phyloP scores from a whole-genome alignment of 2,329 filamentous ascomycete genomes.

The Venturia effusa region DNA sequence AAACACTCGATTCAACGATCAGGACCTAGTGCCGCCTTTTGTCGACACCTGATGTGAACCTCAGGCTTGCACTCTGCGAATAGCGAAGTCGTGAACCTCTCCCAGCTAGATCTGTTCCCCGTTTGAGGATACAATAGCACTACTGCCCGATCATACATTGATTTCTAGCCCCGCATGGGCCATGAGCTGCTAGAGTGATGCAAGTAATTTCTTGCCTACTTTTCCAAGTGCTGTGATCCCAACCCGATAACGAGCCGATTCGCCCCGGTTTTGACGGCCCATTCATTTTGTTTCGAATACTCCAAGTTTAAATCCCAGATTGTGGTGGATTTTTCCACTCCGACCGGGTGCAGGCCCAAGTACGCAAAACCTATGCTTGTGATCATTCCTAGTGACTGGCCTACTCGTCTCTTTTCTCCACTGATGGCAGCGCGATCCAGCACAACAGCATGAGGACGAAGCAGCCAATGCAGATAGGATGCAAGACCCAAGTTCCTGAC shows the following conservation, averaged over 20 bases:
- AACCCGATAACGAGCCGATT: background rate
- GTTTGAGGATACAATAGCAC: too few relatives aligned
- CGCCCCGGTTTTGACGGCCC: too few relatives aligned
- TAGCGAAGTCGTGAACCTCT: too few relatives aligned
- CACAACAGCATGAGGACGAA: conserved; percentile 55
- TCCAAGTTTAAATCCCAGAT: background rate
- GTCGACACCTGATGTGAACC: too few relatives aligned
- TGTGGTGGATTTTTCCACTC: background rate
- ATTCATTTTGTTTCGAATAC: too few relatives aligned
- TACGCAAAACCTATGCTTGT: background rate
- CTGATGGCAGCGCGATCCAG: conserved; percentile 50
- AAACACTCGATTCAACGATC: background rate
- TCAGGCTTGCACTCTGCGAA: too few relatives aligned
- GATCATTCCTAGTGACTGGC: background rate
- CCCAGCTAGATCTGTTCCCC: too few relatives aligned
- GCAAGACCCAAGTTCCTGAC: conserved; percentile 51
- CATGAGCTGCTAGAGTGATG: too few relatives aligned
- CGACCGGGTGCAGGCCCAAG: background rate
- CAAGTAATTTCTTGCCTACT: background rate
- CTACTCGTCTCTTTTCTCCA: conserved; percentile 50
- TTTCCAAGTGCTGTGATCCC: background rate
- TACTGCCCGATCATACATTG: too few relatives aligned
- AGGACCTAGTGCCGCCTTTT: background rate
- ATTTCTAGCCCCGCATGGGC: too few relatives aligned
- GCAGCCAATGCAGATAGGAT: conserved; percentile 55